phyloP scores from a whole-genome alignment of 768 basidiomycete species.

The Sporobolomyces phaffii region DNA sequence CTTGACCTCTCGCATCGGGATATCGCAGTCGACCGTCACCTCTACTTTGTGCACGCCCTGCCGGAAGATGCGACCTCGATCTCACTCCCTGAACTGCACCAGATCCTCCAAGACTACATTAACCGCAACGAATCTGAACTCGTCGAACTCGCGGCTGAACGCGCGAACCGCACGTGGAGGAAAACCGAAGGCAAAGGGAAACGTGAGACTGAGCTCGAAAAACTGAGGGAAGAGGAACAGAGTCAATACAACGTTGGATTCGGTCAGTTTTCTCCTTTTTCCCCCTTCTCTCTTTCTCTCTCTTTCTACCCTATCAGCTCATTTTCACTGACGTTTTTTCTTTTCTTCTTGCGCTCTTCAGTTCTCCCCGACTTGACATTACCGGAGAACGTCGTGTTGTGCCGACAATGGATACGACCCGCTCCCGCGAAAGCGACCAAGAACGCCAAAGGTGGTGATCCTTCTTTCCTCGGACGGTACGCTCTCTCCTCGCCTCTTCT shows the following conservation, averaged over 20 bases:
- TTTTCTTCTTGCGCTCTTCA: neutral
- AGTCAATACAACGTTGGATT: slow-evolving; percentile 36
- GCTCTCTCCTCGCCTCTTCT: neutral
- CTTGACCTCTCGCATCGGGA: neutral
- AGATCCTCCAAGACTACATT: slow-evolving; percentile 30
- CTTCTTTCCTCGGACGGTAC: slow-evolving; percentile 34
- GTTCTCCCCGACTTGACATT: slow-evolving; percentile 33
- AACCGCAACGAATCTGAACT: slow-evolving; percentile 31
- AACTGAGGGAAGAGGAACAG: slow-evolving; percentile 8
- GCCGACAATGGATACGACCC: slow-evolving; percentile 33
- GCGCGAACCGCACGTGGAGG: slow-evolving; percentile 23
- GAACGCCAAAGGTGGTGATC: slow-evolving; percentile 36
- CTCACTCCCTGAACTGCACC: slow-evolving; percentile 32
- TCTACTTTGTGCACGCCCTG: slow-evolving; percentile 34
- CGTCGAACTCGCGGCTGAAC: slow-evolving; percentile 22
- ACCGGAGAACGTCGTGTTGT: slow-evolving; percentile 33
- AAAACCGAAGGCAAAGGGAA: slow-evolving; percentile 36
- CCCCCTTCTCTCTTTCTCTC: neutral
- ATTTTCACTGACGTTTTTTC: no score
- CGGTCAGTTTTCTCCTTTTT: neutral
- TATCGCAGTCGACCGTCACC: slow-evolving; percentile 29
- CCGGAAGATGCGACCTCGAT: slow-evolving; percentile 25
- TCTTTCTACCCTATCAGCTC: no score
- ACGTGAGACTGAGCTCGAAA: slow-evolving; percentile 35
- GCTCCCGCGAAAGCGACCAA: slow-evolving; percentile 17